Conservation (phyloP, 768 basidiomycete species). For the Kwoniella dejecticola region DNA sequence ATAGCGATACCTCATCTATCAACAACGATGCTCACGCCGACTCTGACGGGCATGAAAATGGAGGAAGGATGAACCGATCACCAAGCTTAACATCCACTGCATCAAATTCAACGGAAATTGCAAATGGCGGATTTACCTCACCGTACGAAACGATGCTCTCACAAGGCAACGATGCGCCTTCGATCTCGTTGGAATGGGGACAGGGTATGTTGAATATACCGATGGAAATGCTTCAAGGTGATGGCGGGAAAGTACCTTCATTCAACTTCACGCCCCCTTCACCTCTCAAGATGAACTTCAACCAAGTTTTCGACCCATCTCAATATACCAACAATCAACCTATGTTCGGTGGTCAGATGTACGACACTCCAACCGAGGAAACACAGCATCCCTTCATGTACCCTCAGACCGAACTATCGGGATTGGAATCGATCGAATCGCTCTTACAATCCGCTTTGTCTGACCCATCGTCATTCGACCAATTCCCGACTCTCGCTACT, state of each 20-base stretch:
- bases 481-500: constrained; percentile 14
- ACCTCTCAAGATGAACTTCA: constrained; percentile 15
- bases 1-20: background rate
- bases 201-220: constrained; percentile 14
- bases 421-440: constrained; percentile 18
- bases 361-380: background rate
- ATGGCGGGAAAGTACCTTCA: background rate
- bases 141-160: constrained; percentile 5
- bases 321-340: background rate
- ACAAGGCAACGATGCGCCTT: background rate
- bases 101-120: constrained; percentile 3
- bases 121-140: constrained; percentile 23
- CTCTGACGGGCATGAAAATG: background rate
- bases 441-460: constrained; percentile 7
- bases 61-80: constrained; percentile 2
- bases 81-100: background rate
- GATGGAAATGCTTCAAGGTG: constrained; percentile 7
- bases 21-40: background rate
- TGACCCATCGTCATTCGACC: constrained; percentile 18
- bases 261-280: constrained; percentile 22
- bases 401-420: background rate
- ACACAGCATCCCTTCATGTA: background rate
- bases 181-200: constrained; percentile 16
- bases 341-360: constrained; percentile 1
- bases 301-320: constrained; percentile 1